phyloP scores from a whole-genome alignment of 1,284 basidiomycete genomes.

The Ganoderma meredithae region DNA sequence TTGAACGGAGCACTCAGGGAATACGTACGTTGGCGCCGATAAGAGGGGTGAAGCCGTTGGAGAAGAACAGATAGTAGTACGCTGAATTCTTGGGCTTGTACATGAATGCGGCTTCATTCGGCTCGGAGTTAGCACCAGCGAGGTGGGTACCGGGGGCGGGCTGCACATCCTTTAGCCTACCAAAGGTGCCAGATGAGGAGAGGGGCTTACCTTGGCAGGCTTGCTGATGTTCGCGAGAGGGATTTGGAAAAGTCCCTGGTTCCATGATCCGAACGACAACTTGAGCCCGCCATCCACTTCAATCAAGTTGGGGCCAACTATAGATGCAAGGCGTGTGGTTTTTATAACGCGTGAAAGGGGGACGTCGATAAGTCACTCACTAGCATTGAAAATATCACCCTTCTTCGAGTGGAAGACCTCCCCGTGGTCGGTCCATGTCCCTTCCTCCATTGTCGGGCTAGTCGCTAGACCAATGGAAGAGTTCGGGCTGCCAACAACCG shows the following conservation, averaged over 20 bases:
- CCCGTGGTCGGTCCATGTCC: constrained; percentile 44
- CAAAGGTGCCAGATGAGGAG: neutral
- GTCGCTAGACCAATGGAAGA: constrained; percentile 45
- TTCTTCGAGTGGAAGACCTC: constrained; percentile 38
- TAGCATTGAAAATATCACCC: constrained; percentile 43
- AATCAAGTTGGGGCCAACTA: constrained; percentile 28
- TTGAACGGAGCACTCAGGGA: neutral
- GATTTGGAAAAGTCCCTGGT: constrained; percentile 15
- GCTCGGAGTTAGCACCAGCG: constrained; percentile 4
- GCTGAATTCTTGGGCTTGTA: constrained; percentile 13
- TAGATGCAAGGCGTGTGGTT: neutral
- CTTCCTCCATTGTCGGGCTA: constrained; percentile 41
- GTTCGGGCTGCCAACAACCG: constrained; percentile 39
- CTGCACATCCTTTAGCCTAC: constrained; percentile 14
- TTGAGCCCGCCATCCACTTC: constrained; percentile 17
- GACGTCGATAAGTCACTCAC: neutral
- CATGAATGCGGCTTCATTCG: constrained; percentile 14
- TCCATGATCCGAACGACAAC: constrained; percentile 20
- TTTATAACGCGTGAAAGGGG: neutral
- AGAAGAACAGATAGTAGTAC: constrained; percentile 18
- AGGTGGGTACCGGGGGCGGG: constrained; percentile 10
- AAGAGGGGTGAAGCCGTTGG: constrained; percentile 10
- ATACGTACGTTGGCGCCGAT: constrained; percentile 5
- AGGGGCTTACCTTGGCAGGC: neutral
- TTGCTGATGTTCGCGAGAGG: neutral